These are phyloP conservation scores for Melianthus villosus DNA, from an alignment of 441 rosid species.

Conservation along the genomic window DNA sequence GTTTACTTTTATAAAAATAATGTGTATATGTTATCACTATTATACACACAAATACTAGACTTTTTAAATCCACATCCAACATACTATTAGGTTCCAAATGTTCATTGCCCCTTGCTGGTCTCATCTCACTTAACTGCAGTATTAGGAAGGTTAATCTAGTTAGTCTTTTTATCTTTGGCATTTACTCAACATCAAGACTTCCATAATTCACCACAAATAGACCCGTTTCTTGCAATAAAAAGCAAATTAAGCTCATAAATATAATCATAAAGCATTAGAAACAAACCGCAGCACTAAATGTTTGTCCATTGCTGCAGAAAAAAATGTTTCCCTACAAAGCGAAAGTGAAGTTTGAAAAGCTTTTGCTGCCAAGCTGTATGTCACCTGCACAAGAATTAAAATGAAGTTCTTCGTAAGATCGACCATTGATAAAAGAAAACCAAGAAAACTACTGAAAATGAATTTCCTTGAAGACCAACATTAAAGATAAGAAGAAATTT, in stretches of 20 bases:
- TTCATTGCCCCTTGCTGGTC: no score
- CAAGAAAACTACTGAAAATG: not conserved
- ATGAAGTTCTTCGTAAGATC: not conserved
- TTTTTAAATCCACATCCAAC: no score
- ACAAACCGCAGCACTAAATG: constrained; percentile 49
- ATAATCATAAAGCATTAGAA: not conserved
- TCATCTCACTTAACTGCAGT: no score
- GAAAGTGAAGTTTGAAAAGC: constrained; percentile 67
- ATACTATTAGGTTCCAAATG: no score
- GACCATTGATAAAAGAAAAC: not conserved
- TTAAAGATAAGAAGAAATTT: no score
- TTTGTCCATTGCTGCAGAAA: constrained; percentile 65
- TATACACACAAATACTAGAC: no score
- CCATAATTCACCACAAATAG: no score
- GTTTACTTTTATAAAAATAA: no score
- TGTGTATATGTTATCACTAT: no score
- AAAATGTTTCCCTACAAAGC: constrained; percentile 75
- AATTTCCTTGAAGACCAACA: not conserved
- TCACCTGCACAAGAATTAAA: constrained; percentile 34
- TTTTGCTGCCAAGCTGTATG: constrained; percentile 74
- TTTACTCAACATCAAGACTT: no score
- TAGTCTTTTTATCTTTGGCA: no score
- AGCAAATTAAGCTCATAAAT: not conserved
- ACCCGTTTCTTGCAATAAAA: not conserved
- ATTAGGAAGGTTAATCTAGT: no score